A percentile compares a stretch with the other conserved stretches of the same genome.
Conservation (phyloP, 306 rosid genomes). For the Ceratonia siliqua region DNA sequence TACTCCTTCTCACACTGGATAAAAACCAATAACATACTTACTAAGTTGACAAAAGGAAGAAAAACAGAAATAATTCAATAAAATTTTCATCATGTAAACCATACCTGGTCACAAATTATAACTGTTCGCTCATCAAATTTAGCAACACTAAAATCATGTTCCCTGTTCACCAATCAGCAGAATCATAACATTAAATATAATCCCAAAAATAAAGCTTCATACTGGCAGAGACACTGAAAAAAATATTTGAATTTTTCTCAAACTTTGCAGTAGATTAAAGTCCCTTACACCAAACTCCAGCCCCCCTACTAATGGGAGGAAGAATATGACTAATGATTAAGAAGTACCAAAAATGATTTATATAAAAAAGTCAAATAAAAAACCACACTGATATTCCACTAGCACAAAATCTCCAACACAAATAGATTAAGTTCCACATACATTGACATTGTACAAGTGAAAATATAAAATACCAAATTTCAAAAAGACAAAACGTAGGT, state of each 20-base stretch:
- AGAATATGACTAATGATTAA: not conserved
- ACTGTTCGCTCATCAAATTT: constrained; percentile 92
- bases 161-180: constrained; percentile 49
- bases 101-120: constrained; percentile 95
- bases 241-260: not conserved
- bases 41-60: constrained; percentile 10
- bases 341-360: not conserved
- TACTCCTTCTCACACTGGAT: constrained; percentile 96
- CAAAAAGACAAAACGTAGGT: too few species aligned
- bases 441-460: not conserved
- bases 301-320: not conserved
- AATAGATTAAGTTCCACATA: not conserved
- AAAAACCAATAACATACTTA: constrained; percentile 35
- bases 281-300: not conserved
- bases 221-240: not conserved
- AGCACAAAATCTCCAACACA: constrained; percentile 1
- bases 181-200: constrained; percentile 5
- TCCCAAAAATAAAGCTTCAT: constrained; percentile 19
- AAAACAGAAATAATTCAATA: not conserved
- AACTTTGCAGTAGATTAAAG: not conserved
- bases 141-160: constrained; percentile 86
- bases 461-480: constrained; percentile 10
- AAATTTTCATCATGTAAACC: constrained; percentile 25
- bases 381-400: constrained; percentile 22
- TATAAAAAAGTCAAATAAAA: not conserved